A percentile compares a stretch with the other conserved stretches of the same genome.
Evolutionary conservation across 2,329 filamentous ascomycete species (phyloP).

Genomic region (Alternaria ethzedia): DNA sequence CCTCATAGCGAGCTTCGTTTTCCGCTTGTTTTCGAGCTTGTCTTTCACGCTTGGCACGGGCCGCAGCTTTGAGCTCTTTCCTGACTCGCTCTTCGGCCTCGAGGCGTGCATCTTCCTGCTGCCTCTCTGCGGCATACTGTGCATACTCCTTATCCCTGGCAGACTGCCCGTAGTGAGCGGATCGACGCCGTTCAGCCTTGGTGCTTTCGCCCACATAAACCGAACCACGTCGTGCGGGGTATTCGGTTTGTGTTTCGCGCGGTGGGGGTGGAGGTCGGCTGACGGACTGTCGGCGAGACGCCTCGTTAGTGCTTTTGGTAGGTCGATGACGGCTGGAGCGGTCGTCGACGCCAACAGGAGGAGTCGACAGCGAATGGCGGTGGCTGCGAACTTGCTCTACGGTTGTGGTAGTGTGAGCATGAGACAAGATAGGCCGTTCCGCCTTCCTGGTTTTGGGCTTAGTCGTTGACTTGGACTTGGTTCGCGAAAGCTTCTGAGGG

Average conservation of each 20-base stretch:
- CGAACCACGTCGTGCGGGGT: conserved; percentile 29
- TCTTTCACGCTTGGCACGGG: too few relatives aligned
- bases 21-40: too few relatives aligned
- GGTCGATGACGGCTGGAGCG: conserved; percentile 16
- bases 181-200: conserved; percentile 33
- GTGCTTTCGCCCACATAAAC: conserved; percentile 36
- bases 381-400: conserved; percentile 12
- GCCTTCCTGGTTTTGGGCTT: conserved; percentile 1
- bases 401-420: conserved; percentile 34
- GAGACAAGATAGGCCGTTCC: conserved; percentile 33
- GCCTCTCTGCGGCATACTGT: conserved; percentile 8
- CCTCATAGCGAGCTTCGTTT: too few relatives aligned
- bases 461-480: conserved; percentile 12
- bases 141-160: conserved; percentile 4
- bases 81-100: too few relatives aligned
- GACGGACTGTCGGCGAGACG: conserved; percentile 26
- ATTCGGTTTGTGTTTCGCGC: conserved; percentile 42
- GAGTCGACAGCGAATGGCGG: conserved; percentile 13
- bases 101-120: neutral
- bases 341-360: conserved; percentile 24
- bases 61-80: too few relatives aligned
- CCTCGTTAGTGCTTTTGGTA: conserved; percentile 24
- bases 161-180: conserved; percentile 35
- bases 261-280: conserved; percentile 45
- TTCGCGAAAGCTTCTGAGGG: conserved; percentile 22